Conservation (phyloP, 2,329 filamentous ascomycete species). For the Colletotrichum sp. region DNA sequence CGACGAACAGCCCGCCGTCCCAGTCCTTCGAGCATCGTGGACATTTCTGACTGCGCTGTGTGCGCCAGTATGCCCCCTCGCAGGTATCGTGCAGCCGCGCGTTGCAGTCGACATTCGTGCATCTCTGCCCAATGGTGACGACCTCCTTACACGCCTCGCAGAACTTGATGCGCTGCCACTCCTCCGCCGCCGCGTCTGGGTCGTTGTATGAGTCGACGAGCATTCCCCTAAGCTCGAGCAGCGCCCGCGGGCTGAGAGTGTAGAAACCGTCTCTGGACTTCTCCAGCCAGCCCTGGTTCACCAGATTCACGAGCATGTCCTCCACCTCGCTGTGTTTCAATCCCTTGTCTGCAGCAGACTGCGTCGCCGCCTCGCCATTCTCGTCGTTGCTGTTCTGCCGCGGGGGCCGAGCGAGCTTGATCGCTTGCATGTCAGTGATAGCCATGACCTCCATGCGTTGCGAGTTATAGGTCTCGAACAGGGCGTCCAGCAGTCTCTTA, state of each 20-base stretch:
- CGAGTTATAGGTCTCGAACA: slow-evolving; percentile 91
- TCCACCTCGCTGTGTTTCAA: slow-evolving; percentile 83
- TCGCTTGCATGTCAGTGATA: slow-evolving; percentile 78
- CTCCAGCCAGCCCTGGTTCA: slow-evolving; percentile 86
- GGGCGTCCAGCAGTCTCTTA: slow-evolving; percentile 84
- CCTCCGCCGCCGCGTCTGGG: slow-evolving; percentile 59
- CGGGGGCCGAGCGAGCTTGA: slow-evolving; percentile 67
- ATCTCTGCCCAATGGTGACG: slow-evolving; percentile 84
- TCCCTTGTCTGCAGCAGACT: slow-evolving; percentile 50
- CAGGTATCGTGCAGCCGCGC: slow-evolving; percentile 81
- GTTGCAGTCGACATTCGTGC: slow-evolving; percentile 69
- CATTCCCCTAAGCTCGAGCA: slow-evolving; percentile 87
- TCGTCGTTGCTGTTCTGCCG: slow-evolving; percentile 35
- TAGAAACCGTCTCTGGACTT: slow-evolving; percentile 76
- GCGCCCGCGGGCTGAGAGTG: slow-evolving; percentile 73
- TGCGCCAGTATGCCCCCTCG: slow-evolving; percentile 74
- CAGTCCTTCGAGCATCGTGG: slow-evolving; percentile 63
- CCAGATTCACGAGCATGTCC: slow-evolving; percentile 69
- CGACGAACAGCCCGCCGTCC: slow-evolving; percentile 55
- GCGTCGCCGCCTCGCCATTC: slow-evolving; percentile 36
- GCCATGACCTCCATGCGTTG: slow-evolving; percentile 83
- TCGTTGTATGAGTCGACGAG: slow-evolving; percentile 92
- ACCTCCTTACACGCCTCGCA: slow-evolving; percentile 91
- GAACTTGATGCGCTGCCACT: slow-evolving; percentile 79
- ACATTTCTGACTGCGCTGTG: slow-evolving; percentile 66